Percentiles rank a stretch among this genome's conserved stretches.
These are phyloP conservation scores for Gentiana dahurica DNA, from an alignment of 257 asterid genomes.

Conservation along the genomic window DNA sequence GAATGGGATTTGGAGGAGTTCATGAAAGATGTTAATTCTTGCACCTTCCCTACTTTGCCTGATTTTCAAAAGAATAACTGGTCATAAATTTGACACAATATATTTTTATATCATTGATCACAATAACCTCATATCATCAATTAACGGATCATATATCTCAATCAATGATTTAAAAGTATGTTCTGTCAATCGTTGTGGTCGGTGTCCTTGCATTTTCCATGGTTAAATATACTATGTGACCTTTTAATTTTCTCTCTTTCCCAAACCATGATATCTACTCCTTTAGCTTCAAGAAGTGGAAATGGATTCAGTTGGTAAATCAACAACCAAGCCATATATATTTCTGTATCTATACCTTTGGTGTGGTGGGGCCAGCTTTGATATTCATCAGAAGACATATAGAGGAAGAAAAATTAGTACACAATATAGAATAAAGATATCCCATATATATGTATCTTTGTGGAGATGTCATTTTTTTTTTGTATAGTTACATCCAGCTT, in stretches of 20 bases:
- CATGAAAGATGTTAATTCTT: conserved; percentile 49
- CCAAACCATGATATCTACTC: conserved; percentile 2
- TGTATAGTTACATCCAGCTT: not conserved
- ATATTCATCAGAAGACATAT: not conserved
- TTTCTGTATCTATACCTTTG: conserved; percentile 5
- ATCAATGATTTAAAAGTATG: no score
- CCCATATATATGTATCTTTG: not conserved
- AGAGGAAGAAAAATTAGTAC: not conserved
- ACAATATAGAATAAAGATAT: conserved; percentile 2
- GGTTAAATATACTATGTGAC: not conserved
- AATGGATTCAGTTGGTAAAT: conserved; percentile 4
- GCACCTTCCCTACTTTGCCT: conserved; percentile 25
- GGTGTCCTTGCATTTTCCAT: no score
- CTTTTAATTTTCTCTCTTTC: not conserved
- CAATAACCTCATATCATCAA: no score
- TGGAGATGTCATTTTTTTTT: no score
- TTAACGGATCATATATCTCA: no score
- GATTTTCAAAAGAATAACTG: conserved; percentile 34
- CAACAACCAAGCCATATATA: not conserved
- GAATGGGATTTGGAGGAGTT: conserved; percentile 61
- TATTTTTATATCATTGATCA: no score
- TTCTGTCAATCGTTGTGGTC: no score
- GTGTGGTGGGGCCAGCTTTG: conserved; percentile 1
- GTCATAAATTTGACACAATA: conserved; percentile 1
- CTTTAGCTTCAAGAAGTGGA: conserved; percentile 14